Conservation (phyloP, 116 monocot genomes). For the Zostera marina region DNA sequence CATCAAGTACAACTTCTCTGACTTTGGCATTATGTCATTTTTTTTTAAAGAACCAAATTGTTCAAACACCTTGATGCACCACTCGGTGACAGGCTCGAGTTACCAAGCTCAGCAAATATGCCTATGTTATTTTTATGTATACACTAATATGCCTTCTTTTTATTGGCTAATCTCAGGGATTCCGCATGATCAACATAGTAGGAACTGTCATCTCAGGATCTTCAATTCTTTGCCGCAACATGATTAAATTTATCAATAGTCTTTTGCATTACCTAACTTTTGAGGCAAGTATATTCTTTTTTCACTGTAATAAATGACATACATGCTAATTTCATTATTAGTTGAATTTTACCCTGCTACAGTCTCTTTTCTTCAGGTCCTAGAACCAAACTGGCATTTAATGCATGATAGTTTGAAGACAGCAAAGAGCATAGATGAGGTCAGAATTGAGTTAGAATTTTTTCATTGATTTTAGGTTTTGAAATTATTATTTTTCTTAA, state of each 20-base stretch:
- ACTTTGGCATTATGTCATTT: not conserved
- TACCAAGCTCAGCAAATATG: too few species aligned
- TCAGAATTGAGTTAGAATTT: slow-evolving; percentile 7
- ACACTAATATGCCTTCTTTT: not conserved
- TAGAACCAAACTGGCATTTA: slow-evolving; percentile 98
- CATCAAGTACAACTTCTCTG: slow-evolving; percentile 59
- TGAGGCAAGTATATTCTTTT: slow-evolving; percentile 33
- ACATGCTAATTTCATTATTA: not conserved
- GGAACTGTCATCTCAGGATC: slow-evolving; percentile 70
- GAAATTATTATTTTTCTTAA: not conserved
- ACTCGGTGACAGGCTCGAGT: too few species aligned
- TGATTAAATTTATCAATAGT: slow-evolving; percentile 93
- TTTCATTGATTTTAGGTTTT: not conserved
- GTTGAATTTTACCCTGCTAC: not conserved
- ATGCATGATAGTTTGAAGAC: slow-evolving; percentile 72
- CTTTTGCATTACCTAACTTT: slow-evolving; percentile 95
- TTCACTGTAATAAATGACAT: not conserved
- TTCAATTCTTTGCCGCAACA: slow-evolving; percentile 78
- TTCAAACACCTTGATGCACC: too few species aligned
- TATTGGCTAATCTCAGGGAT: slow-evolving; percentile 31
- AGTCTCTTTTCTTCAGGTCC: slow-evolving; percentile 39
- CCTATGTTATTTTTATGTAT: not conserved
- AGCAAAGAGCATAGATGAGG: slow-evolving; percentile 97
- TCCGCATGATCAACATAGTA: slow-evolving; percentile 46
- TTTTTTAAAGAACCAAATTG: too few species aligned